Base-by-base conservation (phyloP, 1,284 basidiomycete genomes). In the Phellopilus nigrolimitatus region DNA sequence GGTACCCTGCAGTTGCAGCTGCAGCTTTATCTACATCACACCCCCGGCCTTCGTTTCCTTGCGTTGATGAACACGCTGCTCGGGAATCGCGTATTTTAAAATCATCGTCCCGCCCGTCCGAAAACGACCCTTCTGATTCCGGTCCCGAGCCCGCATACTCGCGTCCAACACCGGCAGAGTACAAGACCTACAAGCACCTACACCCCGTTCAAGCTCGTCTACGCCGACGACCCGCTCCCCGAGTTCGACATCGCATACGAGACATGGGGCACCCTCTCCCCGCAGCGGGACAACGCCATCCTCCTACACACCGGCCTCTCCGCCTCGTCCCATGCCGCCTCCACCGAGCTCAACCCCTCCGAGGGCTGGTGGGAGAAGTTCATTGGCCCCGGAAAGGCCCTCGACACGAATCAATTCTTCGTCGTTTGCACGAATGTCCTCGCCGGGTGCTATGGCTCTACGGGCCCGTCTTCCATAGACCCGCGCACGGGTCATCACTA, bases 321-420 rank as follows among this genome's bases (percentile, higher is more conserved):
- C 1, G 95, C 95, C 0, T 95, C 91, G 1, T 97, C 93, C 0
- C 95, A 99, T 70, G 95, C 97, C 1, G 94, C 94, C 0, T 88
- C 88, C 9, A 89, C 89, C 0, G 66, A 76, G 1, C 69, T 76
- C 9, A 97, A 97, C 59, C 82, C 91, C 0, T 71, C 89, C 0
- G 79, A 84, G 19, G 95, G 97, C 4, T 99, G 95, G 97, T 99
- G 95, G 95, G 90, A 99, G 69, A 88, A 89, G 61, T 99, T 98
- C 69, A 93, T 99, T 56, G 95, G 97, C 0, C 94, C 95, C 1
- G 92, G 92, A 53, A 91, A 88, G 63, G 83, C 94, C 2, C 76
- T 99, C 30, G 97, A 99, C 72, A 98, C 95, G 3, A 76, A 94
- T 64, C 80, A 84, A 47, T 97, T 89, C 73, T 98, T 91, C 69